Percentiles rank a stretch among this genome's conserved stretches.
Conservation (phyloP, 371 early-diverging fungal species). For the Rhizomucor pusillus region DNA sequence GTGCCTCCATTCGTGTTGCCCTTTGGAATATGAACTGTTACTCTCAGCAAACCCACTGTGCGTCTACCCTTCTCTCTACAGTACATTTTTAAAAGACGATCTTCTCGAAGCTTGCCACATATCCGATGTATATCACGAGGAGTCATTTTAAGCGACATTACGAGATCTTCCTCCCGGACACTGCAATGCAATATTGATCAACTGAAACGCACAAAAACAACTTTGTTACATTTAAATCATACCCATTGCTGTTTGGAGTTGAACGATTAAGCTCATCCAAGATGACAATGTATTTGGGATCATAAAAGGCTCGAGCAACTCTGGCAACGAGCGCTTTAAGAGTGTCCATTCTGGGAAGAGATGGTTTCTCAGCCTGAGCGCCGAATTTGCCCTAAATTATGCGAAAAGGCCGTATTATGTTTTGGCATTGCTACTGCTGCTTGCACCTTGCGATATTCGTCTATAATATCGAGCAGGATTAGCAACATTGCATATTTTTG, state of each 20-base stretch:
- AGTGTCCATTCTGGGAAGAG: constrained; percentile 37
- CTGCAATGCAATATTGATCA: constrained; percentile 10
- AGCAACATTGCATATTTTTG: no score
- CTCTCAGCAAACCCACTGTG: no score
- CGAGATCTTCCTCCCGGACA: constrained; percentile 77
- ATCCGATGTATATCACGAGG: constrained; percentile 74
- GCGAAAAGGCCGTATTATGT: no score
- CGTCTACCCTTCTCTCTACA: background rate
- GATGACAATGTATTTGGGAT: constrained; percentile 75
- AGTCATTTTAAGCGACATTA: constrained; percentile 63
- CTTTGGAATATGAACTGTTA: constrained; percentile 22
- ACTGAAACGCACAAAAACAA: no score
- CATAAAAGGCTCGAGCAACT: constrained; percentile 87
- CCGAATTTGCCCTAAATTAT: no score
- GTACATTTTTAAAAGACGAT: constrained; percentile 75
- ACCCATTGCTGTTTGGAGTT: constrained; percentile 47
- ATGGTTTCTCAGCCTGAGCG: no score
- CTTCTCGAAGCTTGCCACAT: constrained; percentile 75
- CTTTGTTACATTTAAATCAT: constrained; percentile 7
- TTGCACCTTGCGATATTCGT: no score
- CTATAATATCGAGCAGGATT: no score
- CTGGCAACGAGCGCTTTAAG: constrained; percentile 73
- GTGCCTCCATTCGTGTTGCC: constrained; percentile 58
- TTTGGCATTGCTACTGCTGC: no score
- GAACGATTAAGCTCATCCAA: constrained; percentile 74